phyloP scores from a whole-genome alignment of 805 yeast genomes.

The Candida silvicultrix region DNA sequence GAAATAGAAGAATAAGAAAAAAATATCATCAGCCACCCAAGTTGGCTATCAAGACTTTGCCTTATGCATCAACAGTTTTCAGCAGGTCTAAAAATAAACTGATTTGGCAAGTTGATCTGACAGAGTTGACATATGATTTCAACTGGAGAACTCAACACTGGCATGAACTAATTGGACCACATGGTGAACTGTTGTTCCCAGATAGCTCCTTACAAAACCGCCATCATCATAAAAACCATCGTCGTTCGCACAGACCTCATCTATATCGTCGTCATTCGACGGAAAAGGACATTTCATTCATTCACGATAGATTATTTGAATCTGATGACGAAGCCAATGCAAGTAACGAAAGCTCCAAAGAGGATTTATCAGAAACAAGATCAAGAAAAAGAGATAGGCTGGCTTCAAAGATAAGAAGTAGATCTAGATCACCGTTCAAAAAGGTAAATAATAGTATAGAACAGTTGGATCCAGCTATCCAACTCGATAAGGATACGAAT shows the following conservation, averaged over 20 bases:
- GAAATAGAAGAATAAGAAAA: slow-evolving; percentile 59
- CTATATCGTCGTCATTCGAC: not conserved
- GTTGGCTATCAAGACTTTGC: slow-evolving; percentile 40
- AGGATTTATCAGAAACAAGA: slow-evolving; percentile 11
- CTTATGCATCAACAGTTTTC: slow-evolving; percentile 62
- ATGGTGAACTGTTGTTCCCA: slow-evolving; percentile 50
- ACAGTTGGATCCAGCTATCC: not conserved
- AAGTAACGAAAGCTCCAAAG: slow-evolving; percentile 7
- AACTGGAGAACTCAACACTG: slow-evolving; percentile 54
- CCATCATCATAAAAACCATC: not conserved
- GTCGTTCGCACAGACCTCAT: slow-evolving; percentile 4
- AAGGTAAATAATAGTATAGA: not conserved
- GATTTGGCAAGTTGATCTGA: slow-evolving; percentile 60
- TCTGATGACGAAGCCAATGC: slow-evolving; percentile 5
- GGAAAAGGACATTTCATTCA: slow-evolving; percentile 3
- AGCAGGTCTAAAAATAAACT: slow-evolving; percentile 39
- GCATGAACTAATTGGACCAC: slow-evolving; percentile 39
- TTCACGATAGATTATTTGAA: slow-evolving; percentile 19
- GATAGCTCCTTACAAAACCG: slow-evolving; percentile 3
- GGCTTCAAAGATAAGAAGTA: slow-evolving; percentile 8
- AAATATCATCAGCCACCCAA: slow-evolving; percentile 43
- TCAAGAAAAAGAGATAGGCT: slow-evolving; percentile 13
- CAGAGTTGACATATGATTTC: slow-evolving; percentile 51
- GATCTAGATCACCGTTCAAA: slow-evolving; percentile 21
- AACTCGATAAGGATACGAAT: not conserved